Percentiles rank a stretch among this genome's conserved stretches.
Conservation (phyloP, 2,329 filamentous ascomycete genomes). For the Dryadomyces quercivorus region DNA sequence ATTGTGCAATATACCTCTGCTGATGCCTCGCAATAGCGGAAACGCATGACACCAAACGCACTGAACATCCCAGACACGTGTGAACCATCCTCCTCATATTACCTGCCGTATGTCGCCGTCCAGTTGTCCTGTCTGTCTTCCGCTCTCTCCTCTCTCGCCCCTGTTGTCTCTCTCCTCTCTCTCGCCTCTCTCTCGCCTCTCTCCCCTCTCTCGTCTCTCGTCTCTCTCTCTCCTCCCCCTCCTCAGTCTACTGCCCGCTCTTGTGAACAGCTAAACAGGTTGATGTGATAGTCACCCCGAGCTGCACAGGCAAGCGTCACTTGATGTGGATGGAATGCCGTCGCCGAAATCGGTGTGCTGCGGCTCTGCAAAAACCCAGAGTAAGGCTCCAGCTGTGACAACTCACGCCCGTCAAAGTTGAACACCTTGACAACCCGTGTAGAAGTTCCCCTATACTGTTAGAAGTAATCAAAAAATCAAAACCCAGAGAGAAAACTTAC, state of each 20-base stretch:
- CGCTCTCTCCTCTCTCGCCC: too few species aligned
- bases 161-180: too few species aligned
- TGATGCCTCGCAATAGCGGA: background rate
- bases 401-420: conserved; percentile 69
- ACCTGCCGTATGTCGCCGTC: too few species aligned
- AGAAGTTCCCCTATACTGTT: conserved; percentile 60
- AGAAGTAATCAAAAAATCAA: conserved; percentile 11
- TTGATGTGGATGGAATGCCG: conserved; percentile 89
- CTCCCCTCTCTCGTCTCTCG: too few species aligned
- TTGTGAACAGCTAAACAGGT: conserved; percentile 58
- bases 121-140: too few species aligned
- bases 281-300: conserved; percentile 79
- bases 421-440: conserved; percentile 83
- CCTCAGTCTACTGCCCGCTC: conserved; percentile 7
- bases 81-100: background rate
- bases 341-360: conserved; percentile 71
- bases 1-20: background rate
- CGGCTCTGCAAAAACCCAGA: conserved; percentile 76
- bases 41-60: too few species aligned
- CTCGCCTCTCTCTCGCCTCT: too few species aligned
- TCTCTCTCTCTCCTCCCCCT: too few species aligned
- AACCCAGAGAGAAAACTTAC: conserved; percentile 41
- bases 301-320: conserved; percentile 84
- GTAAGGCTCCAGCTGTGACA: conserved; percentile 81
- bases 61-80: too few species aligned